phyloP scores from a whole-genome alignment of 805 yeast species.

The Spathaspora sp. region DNA sequence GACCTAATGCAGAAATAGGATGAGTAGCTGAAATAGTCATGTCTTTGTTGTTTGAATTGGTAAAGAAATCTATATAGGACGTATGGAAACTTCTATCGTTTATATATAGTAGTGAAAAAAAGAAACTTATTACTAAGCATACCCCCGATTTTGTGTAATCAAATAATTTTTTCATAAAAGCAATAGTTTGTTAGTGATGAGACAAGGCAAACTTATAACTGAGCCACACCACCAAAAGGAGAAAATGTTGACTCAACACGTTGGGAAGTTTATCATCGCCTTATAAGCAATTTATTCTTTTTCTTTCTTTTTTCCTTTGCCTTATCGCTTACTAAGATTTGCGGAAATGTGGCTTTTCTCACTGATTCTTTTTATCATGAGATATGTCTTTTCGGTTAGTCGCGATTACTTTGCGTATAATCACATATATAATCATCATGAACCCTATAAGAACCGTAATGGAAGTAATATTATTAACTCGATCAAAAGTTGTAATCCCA shows the following conservation, averaged over 20 bases:
- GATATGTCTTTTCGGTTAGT: neutral
- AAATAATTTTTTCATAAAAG: neutral
- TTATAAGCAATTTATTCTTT: neutral
- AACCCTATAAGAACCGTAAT: conserved; percentile 7
- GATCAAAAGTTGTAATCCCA: conserved; percentile 7
- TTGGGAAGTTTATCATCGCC: no score
- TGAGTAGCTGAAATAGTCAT: conserved; percentile 6
- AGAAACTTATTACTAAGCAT: neutral
- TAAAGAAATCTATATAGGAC: neutral
- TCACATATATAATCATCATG: conserved; percentile 1
- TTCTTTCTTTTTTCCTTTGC: neutral
- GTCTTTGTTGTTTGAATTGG: neutral
- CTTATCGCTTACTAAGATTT: neutral
- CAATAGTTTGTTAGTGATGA: neutral
- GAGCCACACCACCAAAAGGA: neutral
- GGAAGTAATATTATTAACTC: conserved; percentile 7
- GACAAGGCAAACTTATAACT: neutral
- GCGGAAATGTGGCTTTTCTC: neutral
- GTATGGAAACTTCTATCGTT: neutral
- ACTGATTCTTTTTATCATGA: conserved; percentile 3
- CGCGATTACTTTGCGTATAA: conserved; percentile 2
- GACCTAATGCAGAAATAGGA: conserved; percentile 12
- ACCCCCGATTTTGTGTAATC: neutral
- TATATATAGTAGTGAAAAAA: neutral
- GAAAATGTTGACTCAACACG: no score